These are phyloP conservation scores for Ustilago loliicola DNA, from an alignment of 1,284 basidiomycete species.

Conservation along the genomic window DNA sequence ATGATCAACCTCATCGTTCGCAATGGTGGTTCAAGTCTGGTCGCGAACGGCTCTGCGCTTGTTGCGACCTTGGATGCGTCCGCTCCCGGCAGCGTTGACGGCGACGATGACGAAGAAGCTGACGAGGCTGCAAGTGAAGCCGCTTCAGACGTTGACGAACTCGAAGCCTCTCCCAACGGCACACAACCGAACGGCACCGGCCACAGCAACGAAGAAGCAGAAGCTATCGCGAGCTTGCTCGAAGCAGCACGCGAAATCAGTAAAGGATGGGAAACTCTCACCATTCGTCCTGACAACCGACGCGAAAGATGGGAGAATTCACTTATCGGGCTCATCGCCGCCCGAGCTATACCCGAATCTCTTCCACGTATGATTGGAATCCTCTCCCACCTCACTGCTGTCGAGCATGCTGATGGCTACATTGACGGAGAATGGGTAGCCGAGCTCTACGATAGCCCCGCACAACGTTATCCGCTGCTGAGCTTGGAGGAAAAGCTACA, in stretches of 20 bases:
- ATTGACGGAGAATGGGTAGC: slow-evolving; percentile 53
- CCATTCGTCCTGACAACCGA: slow-evolving; percentile 57
- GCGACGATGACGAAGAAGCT: slow-evolving; percentile 61
- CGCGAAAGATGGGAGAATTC: slow-evolving; percentile 64
- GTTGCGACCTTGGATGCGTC: slow-evolving; percentile 31
- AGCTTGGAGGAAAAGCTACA: slow-evolving; percentile 83
- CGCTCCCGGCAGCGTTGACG: slow-evolving; percentile 64
- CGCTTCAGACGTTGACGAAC: slow-evolving; percentile 46
- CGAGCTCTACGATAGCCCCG: slow-evolving; percentile 60
- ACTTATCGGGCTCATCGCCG: slow-evolving; percentile 59
- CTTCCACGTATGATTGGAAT: slow-evolving; percentile 65
- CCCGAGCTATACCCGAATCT: slow-evolving; percentile 57
- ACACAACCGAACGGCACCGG: slow-evolving; percentile 19
- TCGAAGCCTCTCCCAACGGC: slow-evolving; percentile 27
- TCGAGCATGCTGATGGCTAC: slow-evolving; percentile 58
- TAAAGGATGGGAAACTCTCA: slow-evolving; percentile 59
- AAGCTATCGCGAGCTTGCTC: slow-evolving; percentile 46
- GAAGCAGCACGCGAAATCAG: slow-evolving; percentile 50
- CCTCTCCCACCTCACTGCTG: slow-evolving; percentile 66
- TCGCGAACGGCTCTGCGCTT: slow-evolving; percentile 20
- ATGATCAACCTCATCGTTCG: slow-evolving; percentile 86
- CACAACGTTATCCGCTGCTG: slow-evolving; percentile 79
- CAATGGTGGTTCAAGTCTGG: slow-evolving; percentile 75
- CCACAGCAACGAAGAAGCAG: slow-evolving; percentile 33
- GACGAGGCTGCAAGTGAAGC: slow-evolving; percentile 46